Percentiles rank a stretch among this genome's conserved stretches.
Evolutionary conservation across 2,329 filamentous ascomycete genomes (phyloP).

Genomic region (Boeremia exigua): DNA sequence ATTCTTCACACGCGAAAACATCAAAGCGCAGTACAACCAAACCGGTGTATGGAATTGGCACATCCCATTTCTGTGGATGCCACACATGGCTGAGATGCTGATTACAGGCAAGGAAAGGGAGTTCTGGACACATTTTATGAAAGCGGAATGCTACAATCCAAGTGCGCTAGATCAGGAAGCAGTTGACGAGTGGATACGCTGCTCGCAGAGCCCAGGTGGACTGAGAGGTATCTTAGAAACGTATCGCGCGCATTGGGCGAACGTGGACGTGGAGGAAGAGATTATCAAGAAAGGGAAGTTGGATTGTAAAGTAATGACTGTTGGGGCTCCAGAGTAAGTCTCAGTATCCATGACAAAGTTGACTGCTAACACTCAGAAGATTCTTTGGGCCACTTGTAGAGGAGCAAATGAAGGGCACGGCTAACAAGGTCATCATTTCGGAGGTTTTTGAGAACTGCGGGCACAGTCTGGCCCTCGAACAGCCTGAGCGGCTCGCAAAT

Average conservation of each 20-base stretch:
- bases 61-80: constrained; percentile 42
- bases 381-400: constrained; percentile 28
- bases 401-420: constrained; percentile 37
- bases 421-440: constrained; percentile 36
- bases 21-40: constrained; percentile 29
- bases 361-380: constrained; percentile 1
- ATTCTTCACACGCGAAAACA: constrained; percentile 30
- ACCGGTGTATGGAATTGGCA: constrained; percentile 32
- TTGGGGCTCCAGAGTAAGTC: constrained; percentile 28
- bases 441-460: constrained; percentile 32
- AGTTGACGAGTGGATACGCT: constrained; percentile 27
- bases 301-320: constrained; percentile 28
- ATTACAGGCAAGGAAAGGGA: constrained; percentile 48
- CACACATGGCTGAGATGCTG: constrained; percentile 50
- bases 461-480: constrained; percentile 27
- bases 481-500: constrained; percentile 23
- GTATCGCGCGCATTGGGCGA: constrained; percentile 29
- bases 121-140: constrained; percentile 51
- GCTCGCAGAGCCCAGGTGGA: constrained; percentile 27
- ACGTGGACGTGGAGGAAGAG: constrained; percentile 29
- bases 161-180: constrained; percentile 40
- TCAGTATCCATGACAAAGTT: background rate
- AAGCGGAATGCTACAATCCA: constrained; percentile 50
- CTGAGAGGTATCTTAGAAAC: constrained; percentile 28
- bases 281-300: constrained; percentile 24